Evolutionary conservation across 2,329 filamentous ascomycete genomes (phyloP).

Genomic region (Pseudogymnoascus verrucosus): DNA sequence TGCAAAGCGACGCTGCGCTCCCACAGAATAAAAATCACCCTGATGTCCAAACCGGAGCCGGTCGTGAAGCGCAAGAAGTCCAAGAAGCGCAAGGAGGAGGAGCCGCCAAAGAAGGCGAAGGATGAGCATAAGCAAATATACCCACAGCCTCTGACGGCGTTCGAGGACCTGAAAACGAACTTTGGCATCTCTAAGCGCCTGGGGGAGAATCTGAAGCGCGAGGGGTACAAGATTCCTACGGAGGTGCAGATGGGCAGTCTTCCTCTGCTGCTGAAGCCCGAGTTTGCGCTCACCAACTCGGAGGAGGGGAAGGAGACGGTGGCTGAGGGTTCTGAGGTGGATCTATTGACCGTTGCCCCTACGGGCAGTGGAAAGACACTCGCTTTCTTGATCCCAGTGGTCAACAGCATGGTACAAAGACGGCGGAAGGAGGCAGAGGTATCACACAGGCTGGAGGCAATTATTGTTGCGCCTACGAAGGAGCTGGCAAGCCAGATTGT

Average conservation of each 20-base stretch:
- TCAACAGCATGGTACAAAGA: constrained; percentile 63
- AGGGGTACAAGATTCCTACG: constrained; percentile 81
- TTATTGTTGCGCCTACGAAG: constrained; percentile 72
- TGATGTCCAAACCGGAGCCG: constrained; percentile 47
- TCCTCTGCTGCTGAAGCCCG: constrained; percentile 62
- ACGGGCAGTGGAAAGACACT: constrained; percentile 96
- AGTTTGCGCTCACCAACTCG: constrained; percentile 38
- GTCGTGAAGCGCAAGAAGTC: constrained; percentile 44
- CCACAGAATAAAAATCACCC: constrained; percentile 76
- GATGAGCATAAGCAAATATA: constrained; percentile 55
- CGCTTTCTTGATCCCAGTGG: constrained; percentile 79
- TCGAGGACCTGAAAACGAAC: constrained; percentile 59
- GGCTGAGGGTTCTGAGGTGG: constrained; percentile 35
- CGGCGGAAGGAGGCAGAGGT: constrained; percentile 33
- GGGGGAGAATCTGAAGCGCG: constrained; percentile 69
- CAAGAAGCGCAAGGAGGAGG: constrained; percentile 44
- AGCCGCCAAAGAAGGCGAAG: constrained; percentile 34
- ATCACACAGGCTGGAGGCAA: constrained; percentile 50
- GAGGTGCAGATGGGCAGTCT: constrained; percentile 87
- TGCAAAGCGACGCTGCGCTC: constrained; percentile 66
- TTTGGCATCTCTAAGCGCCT: constrained; percentile 70
- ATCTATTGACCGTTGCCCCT: constrained; percentile 83
- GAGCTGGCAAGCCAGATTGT: constrained; percentile 74
- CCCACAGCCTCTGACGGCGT: constrained; percentile 72
- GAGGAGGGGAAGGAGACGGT: constrained; percentile 27